Base-by-base conservation (phyloP, 352 stramenopile genomes). In the Phytophthora fragariae region DNA sequence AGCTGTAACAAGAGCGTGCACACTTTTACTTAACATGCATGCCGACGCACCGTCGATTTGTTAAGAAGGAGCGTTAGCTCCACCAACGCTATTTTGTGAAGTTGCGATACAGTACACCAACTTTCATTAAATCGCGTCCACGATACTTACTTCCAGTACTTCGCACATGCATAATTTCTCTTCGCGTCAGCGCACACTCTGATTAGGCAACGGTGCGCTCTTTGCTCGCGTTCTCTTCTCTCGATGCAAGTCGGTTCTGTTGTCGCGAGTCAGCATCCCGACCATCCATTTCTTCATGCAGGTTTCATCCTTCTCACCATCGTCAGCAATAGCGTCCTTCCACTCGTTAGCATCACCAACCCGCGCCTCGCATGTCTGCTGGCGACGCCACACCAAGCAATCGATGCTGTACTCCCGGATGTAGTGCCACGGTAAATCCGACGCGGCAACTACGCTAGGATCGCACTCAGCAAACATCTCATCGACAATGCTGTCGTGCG, bases 381-480 rank as follows among this genome's bases (percentile, higher is more conserved):
- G 68, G 31, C 55, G 62, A 11, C 73, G 63, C 73, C 73, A 80
- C 50, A 74, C 69, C 41, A 77, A 70, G 31, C 68, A 72, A 19
- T 70, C 60, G 17, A 80, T 75, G 27, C 57, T 77, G 61, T 80
- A 80, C 55, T 77, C 64, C 3, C 54, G 63, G 56, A 93, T 91
- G 29, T 79, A 63, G 59, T 92, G 81, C 85, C 83, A 93, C 27
- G 78, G 79, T 49, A 92, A 65, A 46, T 71, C 65, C 5, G 24
- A 57, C 19, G 77, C 57, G 10, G 52, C 57, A 11, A 79, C 49
- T 1, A 82, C 46, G 10, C 62, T 76, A 9, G 65, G 70, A 6
- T 81, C 75, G 17, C 75, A 85, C 44, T 90, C 83, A 5, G 75
- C 65, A 62, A 94, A 87, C 27, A 91, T 55, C 33, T 88, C 72